Evolutionary conservation across 352 stramenopile genomes (phyloP).

Genomic region (Phytophthora sojae): DNA sequence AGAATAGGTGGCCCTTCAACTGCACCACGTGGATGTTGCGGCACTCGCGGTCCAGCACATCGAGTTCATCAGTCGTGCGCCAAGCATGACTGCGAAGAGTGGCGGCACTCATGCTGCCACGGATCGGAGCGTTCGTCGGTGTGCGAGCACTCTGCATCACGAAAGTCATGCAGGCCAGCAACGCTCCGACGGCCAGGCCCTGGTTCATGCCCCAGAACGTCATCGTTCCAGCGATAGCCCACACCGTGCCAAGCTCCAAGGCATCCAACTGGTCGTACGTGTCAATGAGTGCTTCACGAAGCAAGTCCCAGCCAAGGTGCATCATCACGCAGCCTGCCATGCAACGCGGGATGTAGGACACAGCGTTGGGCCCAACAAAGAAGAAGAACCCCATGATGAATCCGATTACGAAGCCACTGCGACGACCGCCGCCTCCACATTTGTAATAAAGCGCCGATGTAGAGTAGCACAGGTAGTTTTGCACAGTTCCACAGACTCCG

Average conservation of each 20-base stretch:
- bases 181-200: constrained; percentile 85
- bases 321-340: constrained; percentile 94
- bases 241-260: constrained; percentile 92
- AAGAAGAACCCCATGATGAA: constrained; percentile 88
- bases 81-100: constrained; percentile 86
- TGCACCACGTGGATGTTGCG: constrained; percentile 85
- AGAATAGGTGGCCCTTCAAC: constrained; percentile 87
- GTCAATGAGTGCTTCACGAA: constrained; percentile 91
- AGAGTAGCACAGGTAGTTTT: constrained; percentile 94
- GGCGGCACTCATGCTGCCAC: constrained; percentile 92
- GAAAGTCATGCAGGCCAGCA: constrained; percentile 92
- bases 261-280: constrained; percentile 89
- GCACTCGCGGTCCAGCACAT: constrained; percentile 76
- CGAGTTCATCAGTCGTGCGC: constrained; percentile 82
- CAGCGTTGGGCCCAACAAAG: constrained; percentile 85
- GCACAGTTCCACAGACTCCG: constrained; percentile 87
- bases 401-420: constrained; percentile 70
- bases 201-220: constrained; percentile 94
- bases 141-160: constrained; percentile 88
- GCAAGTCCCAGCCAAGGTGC: constrained; percentile 91
- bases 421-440: constrained; percentile 78
- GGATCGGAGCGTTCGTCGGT: constrained; percentile 88
- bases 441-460: constrained; percentile 91
- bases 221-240: constrained; percentile 92
- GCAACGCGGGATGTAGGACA: constrained; percentile 90